Conservation (phyloP, 2,329 filamentous ascomycete species). For the Neonectria ditissima region DNA sequence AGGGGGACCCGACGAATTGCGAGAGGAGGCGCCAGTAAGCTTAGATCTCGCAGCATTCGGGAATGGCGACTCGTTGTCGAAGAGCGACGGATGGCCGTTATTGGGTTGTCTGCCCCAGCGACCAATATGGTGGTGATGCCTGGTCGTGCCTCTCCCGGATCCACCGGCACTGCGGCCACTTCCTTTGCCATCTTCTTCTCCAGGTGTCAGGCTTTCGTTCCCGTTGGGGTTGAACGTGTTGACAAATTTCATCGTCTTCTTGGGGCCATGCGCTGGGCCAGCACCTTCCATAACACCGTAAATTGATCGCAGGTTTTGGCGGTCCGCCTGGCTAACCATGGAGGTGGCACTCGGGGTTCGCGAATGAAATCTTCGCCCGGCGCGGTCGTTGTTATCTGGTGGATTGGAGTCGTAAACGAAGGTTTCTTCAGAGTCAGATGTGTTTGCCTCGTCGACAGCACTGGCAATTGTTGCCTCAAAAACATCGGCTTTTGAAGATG, state of each 20-base stretch:
- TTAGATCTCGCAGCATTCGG: constrained; percentile 74
- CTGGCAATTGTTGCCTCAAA: constrained; percentile 98
- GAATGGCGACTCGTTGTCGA: constrained; percentile 84
- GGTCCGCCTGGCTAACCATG: constrained; percentile 76
- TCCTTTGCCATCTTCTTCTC: constrained; percentile 75
- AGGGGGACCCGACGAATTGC: constrained; percentile 74
- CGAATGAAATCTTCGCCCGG: constrained; percentile 84
- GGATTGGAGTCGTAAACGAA: constrained; percentile 99
- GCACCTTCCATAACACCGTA: constrained; percentile 74
- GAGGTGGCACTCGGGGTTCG: constrained; percentile 95
- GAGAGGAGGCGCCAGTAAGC: constrained; percentile 66
- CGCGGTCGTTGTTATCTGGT: constrained; percentile 70
- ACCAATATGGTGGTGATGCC: constrained; percentile 80
- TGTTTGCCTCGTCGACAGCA: constrained; percentile 94
- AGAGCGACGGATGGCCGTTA: constrained; percentile 76
- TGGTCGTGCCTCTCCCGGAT: constrained; percentile 72
- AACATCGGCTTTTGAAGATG: constrained; percentile 87
- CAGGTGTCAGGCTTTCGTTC: constrained; percentile 63
- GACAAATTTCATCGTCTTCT: constrained; percentile 97
- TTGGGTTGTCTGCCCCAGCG: constrained; percentile 78
- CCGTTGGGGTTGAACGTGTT: constrained; percentile 77
- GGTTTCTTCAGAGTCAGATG: constrained; percentile 96
- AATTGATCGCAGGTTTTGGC: constrained; percentile 71
- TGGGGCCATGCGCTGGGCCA: constrained; percentile 59
- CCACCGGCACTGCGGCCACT: constrained; percentile 71